These are phyloP conservation scores for Nakaseomyces bracarensis DNA, from an alignment of 1,139 yeast species.

Conservation along the genomic window DNA sequence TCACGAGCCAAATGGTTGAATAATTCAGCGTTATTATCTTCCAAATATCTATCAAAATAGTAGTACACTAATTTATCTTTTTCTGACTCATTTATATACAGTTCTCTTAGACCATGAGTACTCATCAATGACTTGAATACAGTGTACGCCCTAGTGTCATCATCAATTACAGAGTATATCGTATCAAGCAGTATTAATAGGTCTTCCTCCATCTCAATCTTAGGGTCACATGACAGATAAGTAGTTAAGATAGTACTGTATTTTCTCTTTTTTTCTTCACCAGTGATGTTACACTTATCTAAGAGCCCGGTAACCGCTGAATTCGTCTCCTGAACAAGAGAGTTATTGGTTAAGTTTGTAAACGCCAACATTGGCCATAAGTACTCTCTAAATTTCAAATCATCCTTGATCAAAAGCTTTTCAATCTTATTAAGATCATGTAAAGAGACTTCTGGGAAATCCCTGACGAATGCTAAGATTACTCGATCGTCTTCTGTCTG, in stretches of 20 bases:
- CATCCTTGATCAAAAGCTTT: not conserved
- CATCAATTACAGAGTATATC: not conserved
- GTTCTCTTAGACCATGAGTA: constrained; percentile 59
- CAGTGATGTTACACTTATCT: not conserved
- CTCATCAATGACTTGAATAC: constrained; percentile 72
- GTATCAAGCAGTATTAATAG: constrained; percentile 63
- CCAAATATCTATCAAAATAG: constrained; percentile 79
- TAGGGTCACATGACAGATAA: constrained; percentile 78
- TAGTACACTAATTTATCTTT: constrained; percentile 73
- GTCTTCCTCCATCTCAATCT: constrained; percentile 50
- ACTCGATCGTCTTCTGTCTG: not conserved
- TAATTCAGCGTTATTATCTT: constrained; percentile 38
- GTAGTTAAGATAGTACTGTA: constrained; percentile 58
- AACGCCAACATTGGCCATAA: constrained; percentile 4
- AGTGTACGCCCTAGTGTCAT: constrained; percentile 46
- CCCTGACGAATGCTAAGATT: not conserved
- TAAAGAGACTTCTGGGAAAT: not conserved
- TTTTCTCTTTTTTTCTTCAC: not conserved
- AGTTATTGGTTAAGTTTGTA: not conserved
- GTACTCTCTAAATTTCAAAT: not conserved
- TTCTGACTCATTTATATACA: constrained; percentile 80
- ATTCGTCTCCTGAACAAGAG: not conserved
- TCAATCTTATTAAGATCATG: not conserved
- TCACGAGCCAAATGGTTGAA: constrained; percentile 71
- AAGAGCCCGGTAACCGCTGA: not conserved